These are phyloP conservation scores for Tetracladium setigerum DNA, from an alignment of 495 filamentous ascomycete species.

Conservation along the genomic window DNA sequence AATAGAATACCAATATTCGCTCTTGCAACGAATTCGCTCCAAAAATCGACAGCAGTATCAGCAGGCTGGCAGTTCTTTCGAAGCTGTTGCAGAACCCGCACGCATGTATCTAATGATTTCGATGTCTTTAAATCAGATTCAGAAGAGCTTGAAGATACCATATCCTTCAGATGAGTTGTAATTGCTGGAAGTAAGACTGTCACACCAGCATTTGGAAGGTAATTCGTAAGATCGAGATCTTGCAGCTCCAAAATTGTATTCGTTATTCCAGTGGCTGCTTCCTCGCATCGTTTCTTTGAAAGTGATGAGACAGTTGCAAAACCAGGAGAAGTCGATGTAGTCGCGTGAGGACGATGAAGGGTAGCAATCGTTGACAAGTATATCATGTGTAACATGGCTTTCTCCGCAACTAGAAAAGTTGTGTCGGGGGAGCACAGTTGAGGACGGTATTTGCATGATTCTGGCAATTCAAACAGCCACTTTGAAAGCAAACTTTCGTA, in stretches of 20 bases:
- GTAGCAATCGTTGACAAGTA: constrained; percentile 77
- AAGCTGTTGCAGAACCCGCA: too few species aligned
- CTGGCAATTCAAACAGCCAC: constrained; percentile 63
- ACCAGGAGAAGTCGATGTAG: constrained; percentile 69
- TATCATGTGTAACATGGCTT: constrained; percentile 75
- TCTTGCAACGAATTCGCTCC: too few species aligned
- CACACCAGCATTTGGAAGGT: constrained; percentile 73
- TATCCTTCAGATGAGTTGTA: constrained; percentile 78
- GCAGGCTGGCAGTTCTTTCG: too few species aligned
- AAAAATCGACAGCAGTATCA: too few species aligned
- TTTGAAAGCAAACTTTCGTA: constrained; percentile 63
- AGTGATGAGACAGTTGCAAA: constrained; percentile 35
- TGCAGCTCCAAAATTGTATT: constrained; percentile 65
- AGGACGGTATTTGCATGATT: constrained; percentile 43
- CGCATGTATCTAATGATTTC: too few species aligned
- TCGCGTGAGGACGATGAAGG: constrained; percentile 77
- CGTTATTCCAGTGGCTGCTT: constrained; percentile 70
- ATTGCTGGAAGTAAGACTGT: constrained; percentile 81
- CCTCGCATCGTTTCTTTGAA: constrained; percentile 64
- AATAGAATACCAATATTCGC: too few species aligned
- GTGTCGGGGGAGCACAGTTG: constrained; percentile 20
- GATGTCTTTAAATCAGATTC: too few species aligned
- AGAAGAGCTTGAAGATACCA: constrained; percentile 54
- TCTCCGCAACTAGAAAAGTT: constrained; percentile 53
- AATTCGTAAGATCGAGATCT: constrained; percentile 58